A percentile compares a stretch with the other conserved stretches of the same genome.
Evolutionary conservation across 2,329 filamentous ascomycete genomes (phyloP).

Genomic region (Aspergillus ruber): DNA sequence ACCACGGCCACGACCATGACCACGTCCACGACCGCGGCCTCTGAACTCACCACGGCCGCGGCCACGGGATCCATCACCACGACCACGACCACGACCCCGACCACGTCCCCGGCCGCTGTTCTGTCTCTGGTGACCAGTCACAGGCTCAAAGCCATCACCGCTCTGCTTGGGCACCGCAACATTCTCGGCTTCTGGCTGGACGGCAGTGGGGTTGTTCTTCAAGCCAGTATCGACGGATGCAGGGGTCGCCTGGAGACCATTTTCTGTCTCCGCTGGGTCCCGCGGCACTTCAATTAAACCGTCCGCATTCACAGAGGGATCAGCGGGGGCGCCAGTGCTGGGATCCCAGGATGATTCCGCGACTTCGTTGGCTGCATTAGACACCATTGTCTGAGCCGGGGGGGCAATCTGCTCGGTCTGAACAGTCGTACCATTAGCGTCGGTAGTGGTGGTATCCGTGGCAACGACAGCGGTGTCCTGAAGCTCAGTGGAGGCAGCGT

Average conservation of each 20-base stretch:
- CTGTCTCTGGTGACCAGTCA: conserved; percentile 28
- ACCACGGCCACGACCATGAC: conserved; percentile 23
- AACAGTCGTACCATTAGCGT: conserved; percentile 8
- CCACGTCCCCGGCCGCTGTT: conserved; percentile 30
- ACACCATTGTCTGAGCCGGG: conserved; percentile 36
- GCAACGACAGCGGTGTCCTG: conserved; percentile 45
- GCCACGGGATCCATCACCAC: conserved; percentile 32
- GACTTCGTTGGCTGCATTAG: conserved; percentile 38
- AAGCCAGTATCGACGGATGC: conserved; percentile 56
- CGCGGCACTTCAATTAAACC: conserved; percentile 71
- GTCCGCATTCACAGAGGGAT: conserved; percentile 50
- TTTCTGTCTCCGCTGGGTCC: conserved; percentile 68
- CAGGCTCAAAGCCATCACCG: conserved; percentile 32
- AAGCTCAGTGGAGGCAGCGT: conserved; percentile 56
- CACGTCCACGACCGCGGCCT: conserved; percentile 34
- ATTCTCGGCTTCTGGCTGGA: conserved; percentile 69
- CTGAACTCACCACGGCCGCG: conserved; percentile 30
- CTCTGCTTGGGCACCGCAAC: conserved; percentile 47
- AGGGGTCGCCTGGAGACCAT: conserved; percentile 55
- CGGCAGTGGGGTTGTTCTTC: conserved; percentile 50
- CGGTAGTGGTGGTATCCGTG: conserved; percentile 53
- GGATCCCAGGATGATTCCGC: conserved; percentile 53
- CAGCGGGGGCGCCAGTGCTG: conserved; percentile 38
- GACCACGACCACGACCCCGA: conserved; percentile 29
- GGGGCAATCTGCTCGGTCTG: conserved; percentile 21